Evolutionary conservation across 129 eudicot species (phyloP).

Genomic region (Kitagawia praeruptora): DNA sequence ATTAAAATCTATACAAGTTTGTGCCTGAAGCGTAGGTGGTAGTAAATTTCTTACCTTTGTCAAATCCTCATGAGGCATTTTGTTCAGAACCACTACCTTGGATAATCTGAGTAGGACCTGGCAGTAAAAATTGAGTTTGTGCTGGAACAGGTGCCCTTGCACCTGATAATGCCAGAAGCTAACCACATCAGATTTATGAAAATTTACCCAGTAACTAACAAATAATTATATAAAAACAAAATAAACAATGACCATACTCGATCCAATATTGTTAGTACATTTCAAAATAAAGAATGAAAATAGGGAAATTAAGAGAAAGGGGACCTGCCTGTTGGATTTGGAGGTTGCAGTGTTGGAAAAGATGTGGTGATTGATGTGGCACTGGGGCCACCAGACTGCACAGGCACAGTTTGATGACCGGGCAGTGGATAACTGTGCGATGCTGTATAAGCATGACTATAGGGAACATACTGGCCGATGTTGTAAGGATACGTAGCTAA

Average conservation of each 20-base stretch:
- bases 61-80: slow-evolving; percentile 64
- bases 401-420: slow-evolving; percentile 65
- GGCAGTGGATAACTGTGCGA: slow-evolving; percentile 65
- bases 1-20: background rate
- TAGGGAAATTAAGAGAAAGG: background rate
- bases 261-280: slow-evolving; percentile 6
- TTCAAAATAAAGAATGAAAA: background rate
- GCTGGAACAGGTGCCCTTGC: slow-evolving; percentile 50
- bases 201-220: background rate
- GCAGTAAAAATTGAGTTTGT: slow-evolving; percentile 56
- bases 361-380: slow-evolving; percentile 54
- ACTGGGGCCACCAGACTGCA: slow-evolving; percentile 61
- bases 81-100: slow-evolving; percentile 77
- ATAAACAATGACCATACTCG: background rate
- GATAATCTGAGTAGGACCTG: slow-evolving; percentile 56
- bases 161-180: slow-evolving; percentile 43
- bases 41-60: slow-evolving; percentile 34
- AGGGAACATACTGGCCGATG: slow-evolving; percentile 47
- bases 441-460: slow-evolving; percentile 46
- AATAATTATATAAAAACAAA: background rate
- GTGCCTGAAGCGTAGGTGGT: background rate
- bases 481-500: slow-evolving; percentile 67
- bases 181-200: slow-evolving; percentile 9
- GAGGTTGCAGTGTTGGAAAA: slow-evolving; percentile 55
- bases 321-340: slow-evolving; percentile 59